A percentile compares a stretch with the other conserved stretches of the same genome.
Conservation (phyloP, 257 asterid genomes). For the Nicotiana noctiflora region DNA sequence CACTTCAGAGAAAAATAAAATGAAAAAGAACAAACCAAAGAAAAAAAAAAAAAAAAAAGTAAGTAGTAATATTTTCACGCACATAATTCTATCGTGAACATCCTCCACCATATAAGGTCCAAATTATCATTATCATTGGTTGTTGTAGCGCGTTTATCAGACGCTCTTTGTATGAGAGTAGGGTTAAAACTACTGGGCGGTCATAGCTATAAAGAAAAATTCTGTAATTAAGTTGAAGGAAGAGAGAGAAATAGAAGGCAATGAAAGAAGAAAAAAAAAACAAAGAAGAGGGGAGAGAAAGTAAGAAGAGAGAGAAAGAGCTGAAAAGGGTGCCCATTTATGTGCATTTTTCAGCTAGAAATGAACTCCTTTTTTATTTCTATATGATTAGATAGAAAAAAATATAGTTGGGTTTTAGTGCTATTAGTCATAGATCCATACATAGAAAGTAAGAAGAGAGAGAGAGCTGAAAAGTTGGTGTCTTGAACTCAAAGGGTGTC, state of each 20-base stretch:
- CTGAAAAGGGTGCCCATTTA: not conserved
- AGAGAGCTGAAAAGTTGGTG: not conserved
- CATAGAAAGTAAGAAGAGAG: not conserved
- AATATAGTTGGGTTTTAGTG: not conserved
- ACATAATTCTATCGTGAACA: not conserved
- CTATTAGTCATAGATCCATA: slow-evolving; percentile 1
- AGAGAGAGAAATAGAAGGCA: not conserved
- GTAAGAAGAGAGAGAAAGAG: not conserved
- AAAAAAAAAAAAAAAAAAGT: too few species aligned
- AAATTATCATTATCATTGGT: not conserved
- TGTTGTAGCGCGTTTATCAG: not conserved
- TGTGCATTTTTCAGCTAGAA: not conserved
- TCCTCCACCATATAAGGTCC: not conserved
- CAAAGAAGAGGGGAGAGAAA: not conserved
- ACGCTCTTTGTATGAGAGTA: not conserved
- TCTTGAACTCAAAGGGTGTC: not conserved
- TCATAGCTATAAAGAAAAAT: not conserved
- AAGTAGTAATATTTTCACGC: not conserved
- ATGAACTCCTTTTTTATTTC: not conserved
- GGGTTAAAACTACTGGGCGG: not conserved
- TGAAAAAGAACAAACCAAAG: not conserved
- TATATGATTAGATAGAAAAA: not conserved
- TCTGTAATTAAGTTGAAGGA: not conserved
- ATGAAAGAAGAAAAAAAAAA: not conserved
- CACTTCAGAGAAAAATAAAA: too few species aligned